Base-by-base conservation (phyloP, 2,329 filamentous ascomycete species). In the Monosporascus ibericus region DNA sequence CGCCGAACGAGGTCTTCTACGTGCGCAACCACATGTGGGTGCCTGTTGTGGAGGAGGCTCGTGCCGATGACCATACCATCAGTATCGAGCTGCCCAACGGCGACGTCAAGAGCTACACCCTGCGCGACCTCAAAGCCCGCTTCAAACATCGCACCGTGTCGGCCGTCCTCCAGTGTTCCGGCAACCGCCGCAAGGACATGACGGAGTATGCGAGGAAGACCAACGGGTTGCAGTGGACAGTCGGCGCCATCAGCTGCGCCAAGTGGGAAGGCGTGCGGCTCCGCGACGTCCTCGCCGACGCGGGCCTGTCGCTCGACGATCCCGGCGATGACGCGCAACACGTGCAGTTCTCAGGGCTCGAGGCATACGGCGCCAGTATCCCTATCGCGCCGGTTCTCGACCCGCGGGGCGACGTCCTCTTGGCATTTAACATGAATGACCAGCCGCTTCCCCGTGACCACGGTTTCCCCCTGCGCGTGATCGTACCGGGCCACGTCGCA, bases 371-470 rank as follows among this genome's bases (percentile, higher is more conserved):
- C 53, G 75, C 82, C 15, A 85, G 78, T 38, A 85, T 86, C 46
- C 81, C 83, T 1, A 72, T 86, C 48, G 69, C 74, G 36, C 78
- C 82, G 22, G 79, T 79, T 0, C 65, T 85, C 18, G 81, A 85
- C 48, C 79, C 79, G 0, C 74, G 75, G 37, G 81, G 79, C 50
- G 85, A 88, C 57, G 85, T 87, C 6, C 69, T 88, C 27, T 71
- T 87, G 0, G 84, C 85, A 0, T 87, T 82, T 59, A 74, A 75
- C 47, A 88, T 88, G 85, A 88, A 88, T 56, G 84, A 81, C 48
- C 64, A 77, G 52, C 73, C 80, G 0, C 70, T 88, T 1, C 82
- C 84, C 0, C 76, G 75, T 2, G 84, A 87, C 54, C 85, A 88
- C 59, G 85, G 85, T 0, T 87, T 77, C 58, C 85, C 85, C 0